phyloP scores from a whole-genome alignment of 2,329 filamentous ascomycete species.

The Sporothrix brunneoviolacea region DNA sequence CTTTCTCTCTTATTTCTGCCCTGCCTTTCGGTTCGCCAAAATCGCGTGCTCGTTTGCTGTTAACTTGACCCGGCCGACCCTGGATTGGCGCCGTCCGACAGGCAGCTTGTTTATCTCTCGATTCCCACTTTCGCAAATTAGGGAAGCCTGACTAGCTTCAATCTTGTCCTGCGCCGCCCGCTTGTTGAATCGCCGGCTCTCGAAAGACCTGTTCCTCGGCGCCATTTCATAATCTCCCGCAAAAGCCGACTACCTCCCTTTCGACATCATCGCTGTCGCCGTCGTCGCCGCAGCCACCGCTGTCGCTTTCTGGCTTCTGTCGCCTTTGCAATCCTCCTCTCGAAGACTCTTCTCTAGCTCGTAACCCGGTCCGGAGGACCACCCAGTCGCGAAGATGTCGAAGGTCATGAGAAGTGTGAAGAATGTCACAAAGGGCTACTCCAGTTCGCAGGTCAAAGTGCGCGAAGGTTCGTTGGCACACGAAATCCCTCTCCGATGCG shows the following conservation, averaged over 20 bases:
- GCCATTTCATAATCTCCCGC: not conserved
- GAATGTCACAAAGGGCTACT: slow-evolving; percentile 99
- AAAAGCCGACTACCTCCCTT: not conserved
- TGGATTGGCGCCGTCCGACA: no score
- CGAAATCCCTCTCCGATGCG: not conserved
- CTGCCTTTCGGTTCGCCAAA: not conserved
- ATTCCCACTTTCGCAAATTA: slow-evolving; percentile 13
- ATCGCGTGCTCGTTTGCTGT: no score
- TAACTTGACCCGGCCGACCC: no score
- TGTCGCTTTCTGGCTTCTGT: not conserved
- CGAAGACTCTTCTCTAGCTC: not conserved
- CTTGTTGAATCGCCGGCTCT: no score
- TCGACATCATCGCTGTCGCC: no score
- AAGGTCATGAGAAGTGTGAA: slow-evolving; percentile 96
- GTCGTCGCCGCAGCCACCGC: no score
- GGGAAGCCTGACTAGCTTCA: not conserved
- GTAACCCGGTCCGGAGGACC: slow-evolving; percentile 11
- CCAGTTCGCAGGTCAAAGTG: slow-evolving; percentile 93
- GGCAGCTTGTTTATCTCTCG: not conserved
- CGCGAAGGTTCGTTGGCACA: slow-evolving; percentile 70
- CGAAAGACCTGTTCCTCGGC: not conserved
- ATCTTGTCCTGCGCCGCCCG: no score
- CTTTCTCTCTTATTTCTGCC: not conserved
- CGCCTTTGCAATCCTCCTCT: not conserved
- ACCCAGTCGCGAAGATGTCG: slow-evolving; percentile 60